These are phyloP conservation scores for Ophiocordyceps robertsii DNA, from an alignment of 2,329 filamentous ascomycete species.

Conservation along the genomic window DNA sequence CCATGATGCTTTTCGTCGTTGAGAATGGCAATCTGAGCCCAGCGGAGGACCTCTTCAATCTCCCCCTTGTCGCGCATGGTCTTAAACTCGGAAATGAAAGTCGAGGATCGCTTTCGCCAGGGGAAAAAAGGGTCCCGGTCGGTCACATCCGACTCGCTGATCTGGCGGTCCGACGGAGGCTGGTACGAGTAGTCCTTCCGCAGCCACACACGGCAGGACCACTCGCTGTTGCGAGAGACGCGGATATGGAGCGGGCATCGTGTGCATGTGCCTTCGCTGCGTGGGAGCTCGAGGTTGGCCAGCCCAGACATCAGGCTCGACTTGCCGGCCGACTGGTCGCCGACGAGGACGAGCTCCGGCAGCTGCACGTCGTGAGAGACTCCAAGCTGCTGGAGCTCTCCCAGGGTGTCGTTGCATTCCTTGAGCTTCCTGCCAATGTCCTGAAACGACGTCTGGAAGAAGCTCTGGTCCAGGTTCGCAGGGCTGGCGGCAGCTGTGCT, in stretches of 20 bases:
- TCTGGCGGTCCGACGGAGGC: constrained; percentile 22
- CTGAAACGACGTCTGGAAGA: constrained; percentile 28
- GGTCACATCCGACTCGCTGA: constrained; percentile 33
- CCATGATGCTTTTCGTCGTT: constrained; percentile 46
- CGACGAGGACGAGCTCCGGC: constrained; percentile 70
- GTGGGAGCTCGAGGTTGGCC: constrained; percentile 57
- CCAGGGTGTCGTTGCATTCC: constrained; percentile 50
- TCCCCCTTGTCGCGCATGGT: constrained; percentile 45
- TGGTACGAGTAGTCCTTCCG: constrained; percentile 50
- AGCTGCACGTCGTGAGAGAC: constrained; percentile 59
- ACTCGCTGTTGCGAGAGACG: constrained; percentile 42
- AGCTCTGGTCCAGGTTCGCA: constrained; percentile 19
- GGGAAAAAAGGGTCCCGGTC: constrained; percentile 44
- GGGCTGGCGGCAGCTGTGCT: constrained; percentile 9
- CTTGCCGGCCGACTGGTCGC: constrained; percentile 78
- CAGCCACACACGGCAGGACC: constrained; percentile 56
- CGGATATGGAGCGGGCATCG: constrained; percentile 72
- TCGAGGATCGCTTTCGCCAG: constrained; percentile 41
- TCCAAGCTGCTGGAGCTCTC: constrained; percentile 56
- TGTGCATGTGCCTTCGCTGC: constrained; percentile 62
- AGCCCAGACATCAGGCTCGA: constrained; percentile 54
- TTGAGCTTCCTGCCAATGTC: constrained; percentile 52
- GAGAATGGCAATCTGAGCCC: constrained; percentile 65
- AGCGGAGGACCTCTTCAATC: constrained; percentile 54
- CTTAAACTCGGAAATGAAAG: constrained; percentile 44